Base-by-base conservation (phyloP, 1,284 basidiomycete species). In the Tylopilus sp. region DNA sequence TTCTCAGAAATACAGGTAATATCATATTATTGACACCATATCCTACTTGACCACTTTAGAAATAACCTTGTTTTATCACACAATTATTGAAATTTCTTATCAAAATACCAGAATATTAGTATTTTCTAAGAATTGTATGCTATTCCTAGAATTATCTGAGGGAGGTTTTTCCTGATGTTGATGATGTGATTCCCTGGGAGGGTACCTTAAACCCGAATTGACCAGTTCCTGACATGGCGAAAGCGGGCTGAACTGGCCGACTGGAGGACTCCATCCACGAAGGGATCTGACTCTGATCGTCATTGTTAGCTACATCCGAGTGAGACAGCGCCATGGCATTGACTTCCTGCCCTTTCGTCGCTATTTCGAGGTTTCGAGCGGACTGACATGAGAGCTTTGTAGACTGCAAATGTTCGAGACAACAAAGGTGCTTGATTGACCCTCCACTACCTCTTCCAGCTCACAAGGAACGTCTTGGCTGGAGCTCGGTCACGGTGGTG, bases 271-370 rank as follows among this genome's bases (percentile, higher is more conserved):
- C 12, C 9, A 24, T 32, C 41, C 22, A 33, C 4, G 44, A 16
- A 33, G 44, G 44, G 41, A 36, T 58, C 29, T 29, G 29, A 24
- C 57, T 58, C 44, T 58, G 18, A 6, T 58, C 44, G 16, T 47
- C 56, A 29, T 29, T 29, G 8, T 18, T 16, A 16, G 39, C 29
- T 33, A 32, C 12, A 2, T 10, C 19, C 6, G 18, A 41, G 39
- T 58, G 47, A 24, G 44, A 58, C 6, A 19, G 57, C 22, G 29
- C 57, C 57, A 58, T 58, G 5, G 29, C 26, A 36, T 58, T 58
- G 19, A 26, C 29, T 9, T 33, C 53, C 26, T 22, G 53, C 19
- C 53, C 53, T 53, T 53, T 13, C 15, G 29, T 53, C 19, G 53
- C 32, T 33, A n/a, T 33, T 18, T 53, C 9, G 7, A 53, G 53